Evolutionary conservation across 768 basidiomycete genomes (phyloP).

Genomic region (Serpula lacrymans): DNA sequence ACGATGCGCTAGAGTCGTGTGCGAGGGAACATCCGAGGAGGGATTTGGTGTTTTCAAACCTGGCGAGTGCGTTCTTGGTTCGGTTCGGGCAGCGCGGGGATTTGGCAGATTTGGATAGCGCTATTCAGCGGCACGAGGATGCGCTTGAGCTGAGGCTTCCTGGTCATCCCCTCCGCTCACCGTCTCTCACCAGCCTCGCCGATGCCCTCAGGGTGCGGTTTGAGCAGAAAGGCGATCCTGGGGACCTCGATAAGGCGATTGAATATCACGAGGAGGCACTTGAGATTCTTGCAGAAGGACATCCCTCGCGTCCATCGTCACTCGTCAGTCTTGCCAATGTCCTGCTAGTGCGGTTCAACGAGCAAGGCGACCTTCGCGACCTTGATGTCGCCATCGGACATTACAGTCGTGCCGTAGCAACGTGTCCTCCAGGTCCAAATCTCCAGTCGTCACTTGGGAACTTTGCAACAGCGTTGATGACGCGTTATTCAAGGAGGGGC

Average conservation of each 20-base stretch:
- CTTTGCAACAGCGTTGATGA: no score
- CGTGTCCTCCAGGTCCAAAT: no score
- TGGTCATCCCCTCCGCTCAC: conserved; percentile 10
- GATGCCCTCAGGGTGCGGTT: conserved; percentile 24
- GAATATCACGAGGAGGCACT: conserved; percentile 25
- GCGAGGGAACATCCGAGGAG: conserved; percentile 7
- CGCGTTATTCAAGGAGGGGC: conserved; percentile 5
- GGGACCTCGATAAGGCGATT: conserved; percentile 22
- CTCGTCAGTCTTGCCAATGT: conserved; percentile 15
- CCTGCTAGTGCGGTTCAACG: conserved; percentile 12
- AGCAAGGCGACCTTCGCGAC: conserved; percentile 15
- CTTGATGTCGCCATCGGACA: no score
- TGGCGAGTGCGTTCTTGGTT: no score
- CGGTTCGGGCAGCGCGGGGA: no score
- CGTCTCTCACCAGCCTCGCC: conserved; percentile 12
- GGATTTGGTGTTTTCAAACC: neutral
- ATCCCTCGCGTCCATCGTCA: conserved; percentile 12
- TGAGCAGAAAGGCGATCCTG: conserved; percentile 14
- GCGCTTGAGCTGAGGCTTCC: conserved; percentile 6
- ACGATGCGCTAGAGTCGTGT: conserved; percentile 7
- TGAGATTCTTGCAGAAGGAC: conserved; percentile 10
- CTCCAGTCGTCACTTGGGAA: no score
- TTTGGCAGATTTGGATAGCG: no score
- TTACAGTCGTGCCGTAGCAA: no score
- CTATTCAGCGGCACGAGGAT: no score